Base-by-base conservation (phyloP, 2,329 filamentous ascomycete genomes). In the Fusarium zealandicum region DNA sequence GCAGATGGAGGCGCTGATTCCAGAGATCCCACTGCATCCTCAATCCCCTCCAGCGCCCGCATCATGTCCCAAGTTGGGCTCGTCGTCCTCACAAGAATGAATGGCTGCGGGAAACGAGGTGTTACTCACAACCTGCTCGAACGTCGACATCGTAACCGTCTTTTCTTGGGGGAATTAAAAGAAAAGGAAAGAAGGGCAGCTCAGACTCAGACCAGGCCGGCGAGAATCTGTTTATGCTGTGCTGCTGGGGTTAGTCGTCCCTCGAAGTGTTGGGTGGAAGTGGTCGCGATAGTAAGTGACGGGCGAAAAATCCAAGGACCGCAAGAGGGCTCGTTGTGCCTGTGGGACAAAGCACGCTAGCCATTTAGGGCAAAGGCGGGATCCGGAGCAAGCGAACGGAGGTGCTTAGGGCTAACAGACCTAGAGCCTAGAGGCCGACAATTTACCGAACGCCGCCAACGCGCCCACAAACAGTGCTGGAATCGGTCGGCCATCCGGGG, bases 111-210 rank as follows among this genome's bases (percentile, higher is more conserved):
- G 51, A 41, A 44, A 51, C 50, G 50, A 51, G 64, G 51, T 58
- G 53, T 49, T 72, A 88, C 85, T 87, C 80, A 88, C 86, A 82
- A 87, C 84, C 78, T 79, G 76, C 82, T 88, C 86, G 79, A 88
- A 88, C 73, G 82, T 83, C 76, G 85, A 87, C 85, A 88, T 87
- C 75, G 80, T 70, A 69, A 70, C 65, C 67, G 71, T 76, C 73
- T 74, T 67, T 70, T 70, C 64, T 67, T 67, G 59, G 60, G 59
- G 59, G 62, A 49, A 16, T 44, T 66, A 57, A 67, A 59, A 65
- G 59, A 59, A 67, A 68, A 68, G 61, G 61, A 68, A 67, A 70
- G 70, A 69, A 69, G 65, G 64, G 68, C 67, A 71, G 68, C 65
- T 72, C 67, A 69, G 64, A 69, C 73, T 74, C 73, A 54, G 66